These are phyloP conservation scores for Poa annua DNA, from an alignment of 176 grass and related monocot genomes.

Conservation along the genomic window DNA sequence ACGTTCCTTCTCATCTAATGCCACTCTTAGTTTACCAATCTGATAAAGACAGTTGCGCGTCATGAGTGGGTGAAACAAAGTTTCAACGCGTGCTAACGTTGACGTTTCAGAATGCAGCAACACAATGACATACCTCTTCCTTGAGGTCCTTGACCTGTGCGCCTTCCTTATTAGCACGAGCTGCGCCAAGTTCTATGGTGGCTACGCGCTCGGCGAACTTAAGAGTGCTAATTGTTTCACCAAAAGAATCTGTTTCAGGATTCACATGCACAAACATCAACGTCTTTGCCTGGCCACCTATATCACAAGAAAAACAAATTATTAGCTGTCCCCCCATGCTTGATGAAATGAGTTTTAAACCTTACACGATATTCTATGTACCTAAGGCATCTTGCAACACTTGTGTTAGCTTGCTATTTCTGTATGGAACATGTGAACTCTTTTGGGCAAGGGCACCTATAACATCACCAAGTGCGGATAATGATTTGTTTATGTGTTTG, in stretches of 20 bases:
- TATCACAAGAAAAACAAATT: constrained; percentile 33
- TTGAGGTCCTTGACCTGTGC: constrained; percentile 78
- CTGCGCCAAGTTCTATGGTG: constrained; percentile 74
- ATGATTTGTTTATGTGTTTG: constrained; percentile 80
- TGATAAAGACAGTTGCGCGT: constrained; percentile 34
- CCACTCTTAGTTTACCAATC: constrained; percentile 67
- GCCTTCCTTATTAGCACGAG: constrained; percentile 73
- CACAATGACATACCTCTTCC: constrained; percentile 65
- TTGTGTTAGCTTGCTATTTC: constrained; percentile 95
- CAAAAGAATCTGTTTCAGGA: constrained; percentile 73
- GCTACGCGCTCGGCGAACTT: constrained; percentile 89
- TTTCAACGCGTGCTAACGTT: not conserved
- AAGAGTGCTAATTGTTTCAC: constrained; percentile 87
- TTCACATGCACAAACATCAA: constrained; percentile 95
- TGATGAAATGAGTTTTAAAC: not conserved
- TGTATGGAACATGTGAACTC: constrained; percentile 80
- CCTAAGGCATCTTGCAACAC: constrained; percentile 86
- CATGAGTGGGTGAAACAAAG: not conserved
- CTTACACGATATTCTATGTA: constrained; percentile 32
- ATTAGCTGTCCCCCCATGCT: not conserved
- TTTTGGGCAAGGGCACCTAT: constrained; percentile 86
- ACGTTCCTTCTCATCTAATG: constrained; percentile 68
- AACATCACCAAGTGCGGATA: constrained; percentile 88
- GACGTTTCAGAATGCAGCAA: constrained; percentile 11
- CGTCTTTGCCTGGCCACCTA: constrained; percentile 93